These are phyloP conservation scores for Dictyostelium capitatum DNA, from an alignment of 78 protist species.

Conservation along the genomic window DNA sequence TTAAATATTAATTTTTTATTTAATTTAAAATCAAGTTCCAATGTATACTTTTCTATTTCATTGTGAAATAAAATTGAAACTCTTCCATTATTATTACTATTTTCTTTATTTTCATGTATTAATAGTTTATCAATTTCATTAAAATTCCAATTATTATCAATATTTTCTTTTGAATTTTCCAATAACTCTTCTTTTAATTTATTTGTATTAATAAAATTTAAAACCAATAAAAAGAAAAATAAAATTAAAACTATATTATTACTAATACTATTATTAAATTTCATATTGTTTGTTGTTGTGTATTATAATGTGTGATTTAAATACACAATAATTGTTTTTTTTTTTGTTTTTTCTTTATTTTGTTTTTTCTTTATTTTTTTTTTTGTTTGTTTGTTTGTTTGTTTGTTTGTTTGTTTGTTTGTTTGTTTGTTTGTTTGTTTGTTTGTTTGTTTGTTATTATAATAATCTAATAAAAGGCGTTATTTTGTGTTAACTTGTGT, in stretches of 20 bases:
- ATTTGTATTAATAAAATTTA: not conserved
- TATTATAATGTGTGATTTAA: not conserved
- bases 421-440: no score
- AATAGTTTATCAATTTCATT: slow-evolving; percentile 6
- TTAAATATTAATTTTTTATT: not conserved
- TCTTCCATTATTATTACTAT: not conserved
- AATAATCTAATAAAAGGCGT: no score
- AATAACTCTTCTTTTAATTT: not conserved
- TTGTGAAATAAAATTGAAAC: not conserved
- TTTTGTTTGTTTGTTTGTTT: not conserved
- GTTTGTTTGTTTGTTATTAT: no score
- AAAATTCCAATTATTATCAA: slow-evolving; percentile 4
- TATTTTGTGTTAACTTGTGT: no score
- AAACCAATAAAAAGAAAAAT: not conserved
- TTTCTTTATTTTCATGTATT: not conserved
- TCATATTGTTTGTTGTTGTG: not conserved
- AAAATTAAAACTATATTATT: not conserved
- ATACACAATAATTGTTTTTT: not conserved
- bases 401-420: no score
- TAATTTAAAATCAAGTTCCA: not conserved
- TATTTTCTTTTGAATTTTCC: not conserved
- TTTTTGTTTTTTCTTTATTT: not conserved
- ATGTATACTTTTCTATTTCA: not conserved
- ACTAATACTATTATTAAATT: not conserved
- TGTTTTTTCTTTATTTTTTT: not conserved